These are phyloP conservation scores for Primulina huaijiensis DNA, from an alignment of 257 asterid genomes.

Conservation along the genomic window DNA sequence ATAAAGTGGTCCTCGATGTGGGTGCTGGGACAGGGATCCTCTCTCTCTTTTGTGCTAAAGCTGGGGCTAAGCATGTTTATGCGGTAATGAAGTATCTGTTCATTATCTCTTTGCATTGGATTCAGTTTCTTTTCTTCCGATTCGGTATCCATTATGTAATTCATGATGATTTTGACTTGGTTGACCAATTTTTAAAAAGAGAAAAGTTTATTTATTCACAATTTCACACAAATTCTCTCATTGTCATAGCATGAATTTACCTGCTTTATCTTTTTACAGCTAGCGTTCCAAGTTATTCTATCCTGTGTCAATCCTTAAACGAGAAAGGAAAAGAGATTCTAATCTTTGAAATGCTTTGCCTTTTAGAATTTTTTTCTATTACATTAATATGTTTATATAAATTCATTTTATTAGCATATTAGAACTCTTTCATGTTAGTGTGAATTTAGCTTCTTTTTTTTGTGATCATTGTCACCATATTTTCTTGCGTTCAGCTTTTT, in stretches of 20 bases:
- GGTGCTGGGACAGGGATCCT: slow-evolving; percentile 99
- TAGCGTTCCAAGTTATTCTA: not conserved
- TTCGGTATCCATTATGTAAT: not conserved
- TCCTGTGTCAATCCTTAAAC: not conserved
- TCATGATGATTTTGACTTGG: not conserved
- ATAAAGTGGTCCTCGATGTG: slow-evolving; percentile 91
- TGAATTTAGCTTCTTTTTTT: not conserved
- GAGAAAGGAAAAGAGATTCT: too few relatives aligned
- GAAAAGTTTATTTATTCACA: not conserved
- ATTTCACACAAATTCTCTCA: not conserved
- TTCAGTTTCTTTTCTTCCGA: not conserved
- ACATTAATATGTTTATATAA: not conserved
- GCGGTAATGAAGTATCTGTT: slow-evolving; percentile 34
- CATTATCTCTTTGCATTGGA: not conserved
- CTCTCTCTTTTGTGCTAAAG: slow-evolving; percentile 96
- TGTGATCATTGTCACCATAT: not conserved
- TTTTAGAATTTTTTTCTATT: too few relatives aligned
- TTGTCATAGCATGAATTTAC: too few relatives aligned
- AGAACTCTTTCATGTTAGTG: not conserved
- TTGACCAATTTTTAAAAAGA: not conserved
- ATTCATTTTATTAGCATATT: not conserved
- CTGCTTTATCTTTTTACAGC: not conserved
- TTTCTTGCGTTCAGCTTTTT: not conserved
- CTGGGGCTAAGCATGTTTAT: slow-evolving; percentile 75
- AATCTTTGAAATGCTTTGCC: not conserved